phyloP scores from a whole-genome alignment of 1,284 basidiomycete genomes.

The Moesziomyces parantarcticus region DNA sequence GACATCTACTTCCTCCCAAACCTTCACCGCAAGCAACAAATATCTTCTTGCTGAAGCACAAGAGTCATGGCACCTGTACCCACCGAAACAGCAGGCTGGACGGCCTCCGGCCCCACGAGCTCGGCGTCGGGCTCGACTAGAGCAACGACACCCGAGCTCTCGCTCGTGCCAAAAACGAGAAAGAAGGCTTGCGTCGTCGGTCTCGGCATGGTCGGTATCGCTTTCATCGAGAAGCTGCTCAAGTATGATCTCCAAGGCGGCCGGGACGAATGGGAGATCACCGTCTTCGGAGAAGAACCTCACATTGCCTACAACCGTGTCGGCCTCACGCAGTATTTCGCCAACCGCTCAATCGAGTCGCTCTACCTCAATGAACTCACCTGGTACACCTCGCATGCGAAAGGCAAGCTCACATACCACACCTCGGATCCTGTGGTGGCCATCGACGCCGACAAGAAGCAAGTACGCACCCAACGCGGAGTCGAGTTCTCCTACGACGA shows the following conservation, averaged over 20 bases:
- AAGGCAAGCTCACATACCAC: conserved; percentile 63
- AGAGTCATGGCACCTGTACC: conserved; percentile 41
- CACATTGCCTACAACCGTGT: conserved; percentile 75
- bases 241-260: conserved; percentile 53
- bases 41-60: background rate
- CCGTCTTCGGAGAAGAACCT: conserved; percentile 74
- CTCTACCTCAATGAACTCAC: conserved; percentile 75
- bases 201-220: conserved; percentile 78
- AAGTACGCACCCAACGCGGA: conserved; percentile 72
- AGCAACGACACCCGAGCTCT: conserved; percentile 32
- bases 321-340: conserved; percentile 76
- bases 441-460: conserved; percentile 71
- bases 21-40: background rate
- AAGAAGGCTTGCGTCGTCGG: conserved; percentile 73
- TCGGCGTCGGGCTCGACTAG: conserved; percentile 37
- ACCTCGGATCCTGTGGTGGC: conserved; percentile 69
- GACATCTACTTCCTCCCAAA: background rate
- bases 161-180: conserved; percentile 25
- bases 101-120: conserved; percentile 11
- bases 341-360: conserved; percentile 75
- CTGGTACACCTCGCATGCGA: conserved; percentile 73
- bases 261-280: conserved; percentile 51
- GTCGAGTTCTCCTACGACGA: conserved; percentile 74
- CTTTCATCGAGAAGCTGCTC: conserved; percentile 68
- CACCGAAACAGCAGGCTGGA: conserved; percentile 20